Base-by-base conservation (phyloP, 2,329 filamentous ascomycete genomes). In the Neonectria magnoliae region DNA sequence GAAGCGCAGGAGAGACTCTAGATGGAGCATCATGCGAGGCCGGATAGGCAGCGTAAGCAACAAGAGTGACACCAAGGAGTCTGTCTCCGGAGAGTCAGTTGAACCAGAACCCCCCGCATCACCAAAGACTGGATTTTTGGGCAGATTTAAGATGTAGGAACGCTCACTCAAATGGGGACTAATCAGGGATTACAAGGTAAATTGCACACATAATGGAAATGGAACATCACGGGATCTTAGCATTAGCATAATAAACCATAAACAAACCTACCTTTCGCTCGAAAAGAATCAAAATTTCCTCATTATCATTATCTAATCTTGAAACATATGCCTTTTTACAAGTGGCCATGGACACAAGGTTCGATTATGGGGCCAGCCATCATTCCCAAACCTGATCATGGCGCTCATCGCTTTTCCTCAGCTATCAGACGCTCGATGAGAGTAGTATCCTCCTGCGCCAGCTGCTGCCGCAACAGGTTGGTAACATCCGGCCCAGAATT, bases 401-500 rank as follows among this genome's bases (percentile, higher is more conserved):
- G 14, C 11, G 20, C 45, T 71, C 71, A 78, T n/a, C 74, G 72
- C 57, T 76, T 76, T 67, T 84, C 84, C 58, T 81, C 81, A 45
- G 81, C 78, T 64, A 88, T 76, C 44, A 89, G 76, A 47, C 79
- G 77, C 64, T 83, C 79, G 51, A 89, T 85, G 22, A 84, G 76
- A 68, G 81, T 80, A 4, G 80, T 79, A 63, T 88, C 85, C 67
- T 84, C 79, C 55, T 81, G 76, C 3, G 78, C 80, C 16, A 84
- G 73, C 67, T 87, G 81, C 64, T 81, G 78, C 66, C 83, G 79
- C 45, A 86, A 73, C 6, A 81, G 47, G 7, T 76, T 76, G 7
- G 78, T 76, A 8, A 79, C 74, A 27, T 82, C 77, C 4, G 71
- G 66, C 9, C 69, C 70, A 8, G 69, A 68, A 22, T 70, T 73